A percentile compares a stretch with the other conserved stretches of the same genome.
Conservation (phyloP, 495 filamentous ascomycete genomes). For the Tuber borchii region DNA sequence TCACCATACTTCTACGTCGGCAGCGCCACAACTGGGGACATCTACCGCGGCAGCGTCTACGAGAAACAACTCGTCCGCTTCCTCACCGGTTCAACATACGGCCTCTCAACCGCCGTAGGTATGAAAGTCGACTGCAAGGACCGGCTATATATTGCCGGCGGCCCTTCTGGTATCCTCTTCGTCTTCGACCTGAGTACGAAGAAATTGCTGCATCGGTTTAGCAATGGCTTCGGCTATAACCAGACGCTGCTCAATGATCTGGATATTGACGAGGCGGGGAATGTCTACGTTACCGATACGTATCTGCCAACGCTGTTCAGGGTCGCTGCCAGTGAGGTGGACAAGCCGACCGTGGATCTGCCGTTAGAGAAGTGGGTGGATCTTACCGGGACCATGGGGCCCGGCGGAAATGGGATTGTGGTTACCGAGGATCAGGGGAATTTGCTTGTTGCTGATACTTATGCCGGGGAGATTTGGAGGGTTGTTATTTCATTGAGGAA, state of each 20-base stretch:
- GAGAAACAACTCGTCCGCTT: background rate
- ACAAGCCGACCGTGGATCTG: background rate
- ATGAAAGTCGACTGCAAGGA: slow-evolving; percentile 10
- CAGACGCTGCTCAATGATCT: slow-evolving; percentile 15
- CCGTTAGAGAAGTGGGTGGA: slow-evolving; percentile 1
- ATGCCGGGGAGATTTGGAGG: slow-evolving; percentile 11
- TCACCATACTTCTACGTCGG: slow-evolving; percentile 24
- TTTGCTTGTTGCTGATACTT: slow-evolving; percentile 8
- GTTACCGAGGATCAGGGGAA: slow-evolving; percentile 12
- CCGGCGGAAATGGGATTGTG: slow-evolving; percentile 16
- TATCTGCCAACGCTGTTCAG: slow-evolving; percentile 1
- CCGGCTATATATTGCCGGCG: slow-evolving; percentile 14
- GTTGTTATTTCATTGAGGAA: slow-evolving; percentile 5
- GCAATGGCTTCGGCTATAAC: background rate
- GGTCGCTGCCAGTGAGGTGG: background rate
- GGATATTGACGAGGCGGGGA: slow-evolving; percentile 8
- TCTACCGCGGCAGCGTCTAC: slow-evolving; percentile 20
- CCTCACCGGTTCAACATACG: background rate
- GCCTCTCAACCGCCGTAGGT: background rate
- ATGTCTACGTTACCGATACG: slow-evolving; percentile 19
- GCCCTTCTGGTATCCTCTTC: slow-evolving; percentile 6
- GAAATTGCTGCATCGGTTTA: slow-evolving; percentile 13
- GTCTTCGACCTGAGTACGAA: slow-evolving; percentile 9
- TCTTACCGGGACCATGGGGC: background rate
- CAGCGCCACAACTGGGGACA: slow-evolving; percentile 3